phyloP scores from a whole-genome alignment of 441 rosid genomes.

The Monsonia emarginata region DNA sequence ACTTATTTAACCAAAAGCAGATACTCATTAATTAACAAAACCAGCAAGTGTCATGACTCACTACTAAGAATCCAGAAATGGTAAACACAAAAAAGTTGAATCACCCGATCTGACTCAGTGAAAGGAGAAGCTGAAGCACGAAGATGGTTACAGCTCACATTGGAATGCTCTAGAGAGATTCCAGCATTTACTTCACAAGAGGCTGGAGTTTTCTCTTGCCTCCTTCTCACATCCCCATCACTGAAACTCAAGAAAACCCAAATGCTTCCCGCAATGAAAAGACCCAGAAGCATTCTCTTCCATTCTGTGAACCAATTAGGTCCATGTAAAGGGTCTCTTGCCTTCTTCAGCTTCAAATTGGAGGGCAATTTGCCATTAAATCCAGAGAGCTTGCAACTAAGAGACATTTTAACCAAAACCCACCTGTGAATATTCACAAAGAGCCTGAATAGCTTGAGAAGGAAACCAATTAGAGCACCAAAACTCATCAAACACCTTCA shows the following conservation, averaged over 20 bases:
- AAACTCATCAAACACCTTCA: constrained; percentile 33
- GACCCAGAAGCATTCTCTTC: constrained; percentile 42
- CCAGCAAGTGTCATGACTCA: constrained; percentile 3
- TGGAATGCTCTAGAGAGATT: constrained; percentile 34
- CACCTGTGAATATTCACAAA: constrained; percentile 29
- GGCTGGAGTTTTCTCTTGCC: constrained; percentile 17
- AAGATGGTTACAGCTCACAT: constrained; percentile 43
- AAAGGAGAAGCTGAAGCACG: constrained; percentile 45
- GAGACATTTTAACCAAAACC: constrained; percentile 44
- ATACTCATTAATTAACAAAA: constrained; percentile 7
- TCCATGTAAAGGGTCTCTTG: constrained; percentile 31
- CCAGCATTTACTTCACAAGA: constrained; percentile 33
- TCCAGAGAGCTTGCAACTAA: constrained; percentile 43
- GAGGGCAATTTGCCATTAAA: constrained; percentile 33
- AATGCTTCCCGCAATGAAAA: constrained; percentile 28
- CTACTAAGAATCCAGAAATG: constrained; percentile 8
- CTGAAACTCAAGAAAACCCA: constrained; percentile 31
- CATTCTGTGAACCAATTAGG: constrained; percentile 30
- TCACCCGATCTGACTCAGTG: constrained; percentile 67
- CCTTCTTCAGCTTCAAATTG: constrained; percentile 40
- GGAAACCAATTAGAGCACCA: constrained; percentile 33
- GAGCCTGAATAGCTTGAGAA: constrained; percentile 30
- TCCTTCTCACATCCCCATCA: constrained; percentile 18
- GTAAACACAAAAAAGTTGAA: constrained; percentile 5
- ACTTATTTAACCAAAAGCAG: constrained; percentile 16